Evolutionary conservation across 2,329 filamentous ascomycete species (phyloP).

Genomic region (Colletotrichum aenigma): DNA sequence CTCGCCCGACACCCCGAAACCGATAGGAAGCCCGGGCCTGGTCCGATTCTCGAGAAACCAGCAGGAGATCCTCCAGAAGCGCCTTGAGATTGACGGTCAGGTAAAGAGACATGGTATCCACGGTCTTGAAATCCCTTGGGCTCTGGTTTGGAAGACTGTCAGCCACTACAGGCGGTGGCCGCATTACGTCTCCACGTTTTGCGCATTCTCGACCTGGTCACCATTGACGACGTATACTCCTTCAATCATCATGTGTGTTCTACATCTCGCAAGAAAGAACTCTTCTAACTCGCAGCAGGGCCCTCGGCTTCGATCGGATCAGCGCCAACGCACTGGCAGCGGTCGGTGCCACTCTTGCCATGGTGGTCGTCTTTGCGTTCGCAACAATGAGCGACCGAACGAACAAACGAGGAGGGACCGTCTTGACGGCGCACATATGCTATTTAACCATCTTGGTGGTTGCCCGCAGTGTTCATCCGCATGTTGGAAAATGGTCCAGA

Average conservation of each 20-base stretch:
- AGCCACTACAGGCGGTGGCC: slow-evolving; percentile 50
- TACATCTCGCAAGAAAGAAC: neutral
- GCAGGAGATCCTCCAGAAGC: slow-evolving; percentile 33
- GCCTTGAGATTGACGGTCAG: slow-evolving; percentile 37
- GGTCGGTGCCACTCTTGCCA: slow-evolving; percentile 45
- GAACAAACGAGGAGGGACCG: slow-evolving; percentile 44
- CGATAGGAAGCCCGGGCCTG: slow-evolving; percentile 41
- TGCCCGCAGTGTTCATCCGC: slow-evolving; percentile 41
- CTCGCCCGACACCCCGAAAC: slow-evolving; percentile 41
- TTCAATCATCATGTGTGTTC: slow-evolving; percentile 42
- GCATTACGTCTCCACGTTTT: slow-evolving; percentile 52
- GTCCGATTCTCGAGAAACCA: slow-evolving; percentile 39
- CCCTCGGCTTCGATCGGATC: slow-evolving; percentile 49
- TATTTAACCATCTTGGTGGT: slow-evolving; percentile 51
- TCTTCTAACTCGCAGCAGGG: slow-evolving; percentile 25
- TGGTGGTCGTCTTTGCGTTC: slow-evolving; percentile 52
- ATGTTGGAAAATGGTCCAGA: slow-evolving; percentile 50
- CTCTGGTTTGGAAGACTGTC: slow-evolving; percentile 46
- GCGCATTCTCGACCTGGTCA: slow-evolving; percentile 57
- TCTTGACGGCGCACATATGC: slow-evolving; percentile 47
- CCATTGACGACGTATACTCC: slow-evolving; percentile 57
- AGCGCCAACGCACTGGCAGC: slow-evolving; percentile 52
- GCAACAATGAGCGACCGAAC: slow-evolving; percentile 52
- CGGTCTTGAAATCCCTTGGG: slow-evolving; percentile 38
- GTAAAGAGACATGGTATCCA: slow-evolving; percentile 34